Evolutionary conservation across 495 filamentous ascomycete species (phyloP).

Genomic region (Gamarada debralockiae): DNA sequence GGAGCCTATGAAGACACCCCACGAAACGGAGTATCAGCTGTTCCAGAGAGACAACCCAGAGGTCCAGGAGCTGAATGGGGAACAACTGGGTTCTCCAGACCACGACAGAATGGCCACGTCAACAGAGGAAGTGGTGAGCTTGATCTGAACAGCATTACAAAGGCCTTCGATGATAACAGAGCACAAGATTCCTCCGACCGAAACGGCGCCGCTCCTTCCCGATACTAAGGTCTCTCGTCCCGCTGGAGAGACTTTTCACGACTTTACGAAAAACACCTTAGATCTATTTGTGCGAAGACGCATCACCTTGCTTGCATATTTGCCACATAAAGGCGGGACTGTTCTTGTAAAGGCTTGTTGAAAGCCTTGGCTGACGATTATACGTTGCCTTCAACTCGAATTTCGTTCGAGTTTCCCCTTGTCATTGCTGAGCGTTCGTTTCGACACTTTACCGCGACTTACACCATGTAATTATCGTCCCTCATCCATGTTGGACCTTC

Average conservation of each 20-base stretch:
- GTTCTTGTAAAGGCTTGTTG: background rate
- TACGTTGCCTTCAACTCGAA: background rate
- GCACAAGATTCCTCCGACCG: slow-evolving; percentile 27
- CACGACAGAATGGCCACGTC: slow-evolving; percentile 76
- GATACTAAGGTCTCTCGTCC: background rate
- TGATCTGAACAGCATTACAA: slow-evolving; percentile 21
- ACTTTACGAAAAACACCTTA: slow-evolving; percentile 17
- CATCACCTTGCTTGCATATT: slow-evolving; percentile 5
- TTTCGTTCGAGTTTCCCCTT: background rate
- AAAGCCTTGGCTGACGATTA: background rate
- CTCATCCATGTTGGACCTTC: background rate
- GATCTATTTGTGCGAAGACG: slow-evolving; percentile 12
- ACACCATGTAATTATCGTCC: background rate
- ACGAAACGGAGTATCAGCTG: slow-evolving; percentile 47
- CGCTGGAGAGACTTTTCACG: background rate
- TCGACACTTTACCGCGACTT: background rate
- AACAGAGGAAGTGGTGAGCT: slow-evolving; percentile 78
- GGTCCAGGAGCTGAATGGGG: slow-evolving; percentile 72
- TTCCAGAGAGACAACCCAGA: slow-evolving; percentile 78
- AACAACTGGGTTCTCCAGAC: slow-evolving; percentile 60
- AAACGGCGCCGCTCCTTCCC: slow-evolving; percentile 10
- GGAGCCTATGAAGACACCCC: slow-evolving; percentile 62
- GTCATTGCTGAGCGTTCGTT: background rate
- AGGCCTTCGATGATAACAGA: slow-evolving; percentile 26
- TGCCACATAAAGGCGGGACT: background rate